phyloP scores from a whole-genome alignment of 768 basidiomycete genomes.

The Leccinum uliginosum region DNA sequence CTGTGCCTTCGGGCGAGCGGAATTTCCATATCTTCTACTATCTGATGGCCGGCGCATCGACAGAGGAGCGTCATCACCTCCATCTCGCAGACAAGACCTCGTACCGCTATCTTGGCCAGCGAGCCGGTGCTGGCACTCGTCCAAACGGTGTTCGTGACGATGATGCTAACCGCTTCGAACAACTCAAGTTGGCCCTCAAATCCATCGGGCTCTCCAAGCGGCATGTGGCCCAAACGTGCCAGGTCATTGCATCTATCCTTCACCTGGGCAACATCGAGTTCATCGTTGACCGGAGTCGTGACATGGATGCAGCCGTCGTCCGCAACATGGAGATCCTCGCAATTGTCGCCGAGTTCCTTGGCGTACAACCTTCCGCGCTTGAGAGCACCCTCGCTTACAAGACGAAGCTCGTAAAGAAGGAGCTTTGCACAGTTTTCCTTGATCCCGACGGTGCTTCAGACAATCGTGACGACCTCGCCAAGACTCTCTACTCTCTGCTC shows the following conservation, averaged over 20 bases:
- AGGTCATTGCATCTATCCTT: slow-evolving; percentile 91
- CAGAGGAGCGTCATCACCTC: slow-evolving; percentile 86
- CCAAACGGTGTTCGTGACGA: slow-evolving; percentile 59
- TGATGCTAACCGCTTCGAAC: slow-evolving; percentile 83
- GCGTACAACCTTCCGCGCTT: slow-evolving; percentile 66
- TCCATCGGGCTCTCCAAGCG: slow-evolving; percentile 90
- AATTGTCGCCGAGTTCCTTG: slow-evolving; percentile 88
- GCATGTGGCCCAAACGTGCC: slow-evolving; percentile 93
- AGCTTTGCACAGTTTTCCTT: slow-evolving; percentile 94
- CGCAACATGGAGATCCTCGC: slow-evolving; percentile 79
- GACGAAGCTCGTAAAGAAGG: slow-evolving; percentile 90
- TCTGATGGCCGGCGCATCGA: slow-evolving; percentile 83
- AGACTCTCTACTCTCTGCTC: slow-evolving; percentile 88
- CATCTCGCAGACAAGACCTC: slow-evolving; percentile 75
- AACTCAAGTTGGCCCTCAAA: slow-evolving; percentile 93
- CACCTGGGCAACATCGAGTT: slow-evolving; percentile 98
- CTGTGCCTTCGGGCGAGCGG: slow-evolving; percentile 84
- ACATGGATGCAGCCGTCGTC: slow-evolving; percentile 92
- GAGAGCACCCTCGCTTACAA: slow-evolving; percentile 86
- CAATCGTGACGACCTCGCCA: slow-evolving; percentile 92
- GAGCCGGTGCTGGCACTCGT: slow-evolving; percentile 42
- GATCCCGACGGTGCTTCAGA: slow-evolving; percentile 91
- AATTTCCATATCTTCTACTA: slow-evolving; percentile 99
- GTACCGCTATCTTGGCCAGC: slow-evolving; percentile 84
- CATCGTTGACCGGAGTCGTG: slow-evolving; percentile 72